Percentiles rank a stretch among this genome's conserved stretches.
Evolutionary conservation across 257 asterid genomes (phyloP).

Genomic region (Solanum lignicaule): DNA sequence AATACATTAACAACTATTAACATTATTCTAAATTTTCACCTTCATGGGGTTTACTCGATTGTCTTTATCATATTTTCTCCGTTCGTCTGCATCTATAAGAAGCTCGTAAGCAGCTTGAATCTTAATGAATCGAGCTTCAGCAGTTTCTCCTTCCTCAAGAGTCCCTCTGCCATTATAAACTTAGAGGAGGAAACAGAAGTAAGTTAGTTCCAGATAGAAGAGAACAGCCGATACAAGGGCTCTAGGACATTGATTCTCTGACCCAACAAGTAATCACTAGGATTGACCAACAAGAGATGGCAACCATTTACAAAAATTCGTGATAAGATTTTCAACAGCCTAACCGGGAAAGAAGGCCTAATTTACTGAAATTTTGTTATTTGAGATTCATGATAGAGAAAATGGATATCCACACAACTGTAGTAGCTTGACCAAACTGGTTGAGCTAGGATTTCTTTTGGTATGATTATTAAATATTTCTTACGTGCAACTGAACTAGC

Average conservation of each 20-base stretch:
- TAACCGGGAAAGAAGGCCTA: neutral
- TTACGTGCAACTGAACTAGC: neutral
- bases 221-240: neutral
- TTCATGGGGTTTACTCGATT: conserved; percentile 84
- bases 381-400: neutral
- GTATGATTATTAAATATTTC: neutral
- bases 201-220: conserved; percentile 14
- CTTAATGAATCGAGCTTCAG: conserved; percentile 92
- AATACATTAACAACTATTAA: neutral
- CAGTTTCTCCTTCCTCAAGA: conserved; percentile 93
- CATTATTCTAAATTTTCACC: conserved; percentile 25
- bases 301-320: neutral
- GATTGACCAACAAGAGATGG: neutral
- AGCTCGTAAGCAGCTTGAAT: conserved; percentile 97
- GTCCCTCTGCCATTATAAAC: conserved; percentile 92
- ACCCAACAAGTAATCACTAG: neutral
- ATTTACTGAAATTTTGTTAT: neutral
- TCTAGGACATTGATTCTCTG: neutral
- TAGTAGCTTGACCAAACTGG: neutral
- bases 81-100: conserved; percentile 68
- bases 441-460: neutral
- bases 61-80: conserved; percentile 62
- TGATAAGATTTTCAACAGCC: neutral
- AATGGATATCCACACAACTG: neutral
- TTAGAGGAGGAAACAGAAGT: conserved; percentile 17